Evolutionary conservation across 1,139 yeast genomes (phyloP).

Genomic region (Pichia sp.): DNA sequence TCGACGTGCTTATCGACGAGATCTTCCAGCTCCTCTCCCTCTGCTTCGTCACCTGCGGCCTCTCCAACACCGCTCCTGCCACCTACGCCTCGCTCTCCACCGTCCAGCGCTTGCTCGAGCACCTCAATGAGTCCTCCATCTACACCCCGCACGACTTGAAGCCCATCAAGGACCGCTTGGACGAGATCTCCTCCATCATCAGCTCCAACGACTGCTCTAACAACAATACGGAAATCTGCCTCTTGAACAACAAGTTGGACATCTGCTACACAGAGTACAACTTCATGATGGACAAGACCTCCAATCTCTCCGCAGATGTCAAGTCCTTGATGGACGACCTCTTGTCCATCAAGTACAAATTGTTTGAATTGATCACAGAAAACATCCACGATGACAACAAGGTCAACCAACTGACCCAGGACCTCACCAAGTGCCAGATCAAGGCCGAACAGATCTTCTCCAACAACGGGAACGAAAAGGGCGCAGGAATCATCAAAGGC

Average conservation of each 20-base stretch:
- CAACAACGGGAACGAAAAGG: constrained; percentile 34
- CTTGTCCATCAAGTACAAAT: constrained; percentile 42
- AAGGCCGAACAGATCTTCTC: constrained; percentile 31
- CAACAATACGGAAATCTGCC: constrained; percentile 42
- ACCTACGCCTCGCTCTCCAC: constrained; percentile 86
- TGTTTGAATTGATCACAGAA: constrained; percentile 26
- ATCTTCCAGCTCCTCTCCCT: constrained; percentile 81
- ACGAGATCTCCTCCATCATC: constrained; percentile 63
- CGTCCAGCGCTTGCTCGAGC: constrained; percentile 75
- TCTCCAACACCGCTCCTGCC: constrained; percentile 86
- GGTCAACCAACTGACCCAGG: constrained; percentile 12
- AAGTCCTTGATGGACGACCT: constrained; percentile 48
- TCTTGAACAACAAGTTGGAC: constrained; percentile 55
- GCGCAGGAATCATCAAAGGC: constrained; percentile 67
- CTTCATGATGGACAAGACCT: constrained; percentile 49
- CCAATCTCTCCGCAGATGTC: constrained; percentile 49
- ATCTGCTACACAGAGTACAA: constrained; percentile 53
- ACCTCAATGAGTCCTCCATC: constrained; percentile 72
- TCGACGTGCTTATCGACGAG: constrained; percentile 78
- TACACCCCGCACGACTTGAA: constrained; percentile 78
- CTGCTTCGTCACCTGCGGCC: constrained; percentile 86
- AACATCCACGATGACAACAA: constrained; percentile 15
- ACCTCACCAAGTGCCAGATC: constrained; percentile 22
- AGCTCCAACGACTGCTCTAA: constrained; percentile 28
- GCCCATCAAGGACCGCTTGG: constrained; percentile 68